These are phyloP conservation scores for Tricholoma furcatifolium DNA, from an alignment of 768 basidiomycete genomes.

Conservation along the genomic window DNA sequence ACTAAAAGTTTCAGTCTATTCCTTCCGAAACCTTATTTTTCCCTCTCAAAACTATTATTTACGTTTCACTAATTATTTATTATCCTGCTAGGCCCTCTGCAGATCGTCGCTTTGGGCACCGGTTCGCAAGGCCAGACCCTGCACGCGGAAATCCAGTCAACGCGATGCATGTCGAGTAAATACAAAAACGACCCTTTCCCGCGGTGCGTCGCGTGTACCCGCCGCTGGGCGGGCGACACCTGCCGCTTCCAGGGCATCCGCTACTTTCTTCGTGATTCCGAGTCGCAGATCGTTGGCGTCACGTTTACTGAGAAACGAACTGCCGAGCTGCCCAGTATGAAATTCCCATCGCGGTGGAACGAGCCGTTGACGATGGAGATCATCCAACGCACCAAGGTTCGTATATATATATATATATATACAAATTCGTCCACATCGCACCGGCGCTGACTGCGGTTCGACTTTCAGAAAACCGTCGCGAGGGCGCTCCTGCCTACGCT, in stretches of 20 bases:
- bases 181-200: conserved; percentile 73
- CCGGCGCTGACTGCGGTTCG: no score
- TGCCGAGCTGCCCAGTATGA: conserved; percentile 57
- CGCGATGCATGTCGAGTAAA: conserved; percentile 81
- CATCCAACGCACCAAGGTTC: conserved; percentile 62
- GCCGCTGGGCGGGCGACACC: conserved; percentile 86
- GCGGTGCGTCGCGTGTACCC: conserved; percentile 81
- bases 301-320: conserved; percentile 68
- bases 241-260: conserved; percentile 87
- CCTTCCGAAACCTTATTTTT: neutral
- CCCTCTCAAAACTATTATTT: neutral
- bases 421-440: no score
- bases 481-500: conserved; percentile 66
- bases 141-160: conserved; percentile 69
- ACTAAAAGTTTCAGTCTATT: neutral
- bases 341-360: conserved; percentile 71
- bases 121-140: conserved; percentile 28
- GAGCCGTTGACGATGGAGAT: conserved; percentile 47
- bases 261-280: conserved; percentile 65
- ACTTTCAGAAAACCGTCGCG: conserved; percentile 49
- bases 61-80: neutral
- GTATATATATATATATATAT: no score
- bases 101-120: conserved; percentile 30
- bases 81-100: conserved; percentile 18
- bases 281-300: conserved; percentile 61